A percentile compares a stretch with the other conserved stretches of the same genome.
Conservation (phyloP, 2,329 filamentous ascomycete genomes). For the Annulohypoxylon truncatum region DNA sequence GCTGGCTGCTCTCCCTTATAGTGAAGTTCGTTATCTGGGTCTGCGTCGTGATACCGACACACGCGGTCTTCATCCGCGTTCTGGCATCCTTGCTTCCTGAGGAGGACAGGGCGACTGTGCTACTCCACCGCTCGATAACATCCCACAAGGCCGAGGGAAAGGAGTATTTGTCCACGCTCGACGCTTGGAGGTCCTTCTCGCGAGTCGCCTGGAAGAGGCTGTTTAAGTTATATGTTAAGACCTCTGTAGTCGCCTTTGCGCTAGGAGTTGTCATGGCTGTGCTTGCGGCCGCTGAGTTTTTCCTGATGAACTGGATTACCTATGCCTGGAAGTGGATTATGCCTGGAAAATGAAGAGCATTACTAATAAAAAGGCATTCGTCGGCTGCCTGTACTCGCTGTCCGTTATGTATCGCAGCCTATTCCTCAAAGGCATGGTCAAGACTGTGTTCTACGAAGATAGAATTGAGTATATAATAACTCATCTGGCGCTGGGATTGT, state of each 20-base stretch:
- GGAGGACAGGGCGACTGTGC: slow-evolving; percentile 82
- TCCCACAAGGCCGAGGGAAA: slow-evolving; percentile 74
- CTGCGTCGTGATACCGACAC: slow-evolving; percentile 76
- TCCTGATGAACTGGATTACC: not conserved
- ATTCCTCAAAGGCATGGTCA: not conserved
- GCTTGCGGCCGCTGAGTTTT: not conserved
- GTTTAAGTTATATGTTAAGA: slow-evolving; percentile 78
- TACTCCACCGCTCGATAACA: slow-evolving; percentile 84
- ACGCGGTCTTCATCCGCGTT: slow-evolving; percentile 79
- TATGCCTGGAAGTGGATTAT: too few species aligned
- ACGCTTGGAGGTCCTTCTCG: slow-evolving; percentile 82
- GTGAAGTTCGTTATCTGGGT: slow-evolving; percentile 57
- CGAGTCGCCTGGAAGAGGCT: slow-evolving; percentile 75
- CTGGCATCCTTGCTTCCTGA: slow-evolving; percentile 85
- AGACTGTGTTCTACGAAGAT: not conserved
- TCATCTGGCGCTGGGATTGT: not conserved
- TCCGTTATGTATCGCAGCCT: not conserved
- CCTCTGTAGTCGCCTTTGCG: not conserved
- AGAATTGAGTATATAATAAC: not conserved
- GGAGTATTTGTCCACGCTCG: slow-evolving; percentile 74
- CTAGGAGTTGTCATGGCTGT: not conserved
- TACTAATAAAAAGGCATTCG: not conserved
- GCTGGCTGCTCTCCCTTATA: slow-evolving; percentile 49
- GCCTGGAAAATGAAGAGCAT: not conserved
- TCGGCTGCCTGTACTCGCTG: not conserved